Evolutionary conservation across 2,329 filamentous ascomycete species (phyloP).

Genomic region (Sporothrix sp.): DNA sequence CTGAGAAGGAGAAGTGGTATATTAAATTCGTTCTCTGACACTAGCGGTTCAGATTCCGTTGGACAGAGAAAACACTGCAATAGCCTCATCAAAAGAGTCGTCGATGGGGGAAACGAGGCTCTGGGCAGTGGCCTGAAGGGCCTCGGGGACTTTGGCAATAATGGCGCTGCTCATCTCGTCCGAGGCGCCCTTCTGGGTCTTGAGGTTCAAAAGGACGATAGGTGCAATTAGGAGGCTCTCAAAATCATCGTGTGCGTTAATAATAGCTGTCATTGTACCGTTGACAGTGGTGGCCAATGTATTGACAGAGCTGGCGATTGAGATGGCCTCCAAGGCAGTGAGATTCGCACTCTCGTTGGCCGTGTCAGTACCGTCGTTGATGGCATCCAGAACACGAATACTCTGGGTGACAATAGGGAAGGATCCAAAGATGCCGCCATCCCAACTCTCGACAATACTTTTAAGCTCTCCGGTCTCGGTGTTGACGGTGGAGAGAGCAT

Average conservation of each 20-base stretch:
- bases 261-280: constrained; percentile 29
- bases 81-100: constrained; percentile 29
- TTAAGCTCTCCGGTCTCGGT: constrained; percentile 12
- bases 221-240: constrained; percentile 33
- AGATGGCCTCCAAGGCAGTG: constrained; percentile 29
- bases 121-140: constrained; percentile 26
- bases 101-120: constrained; percentile 30
- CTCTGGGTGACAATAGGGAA: constrained; percentile 33
- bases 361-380: constrained; percentile 29
- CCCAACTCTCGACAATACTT: constrained; percentile 28
- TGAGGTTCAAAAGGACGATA: constrained; percentile 33
- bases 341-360: constrained; percentile 31
- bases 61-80: constrained; percentile 19
- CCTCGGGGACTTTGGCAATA: constrained; percentile 31
- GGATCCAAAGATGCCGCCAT: constrained; percentile 29
- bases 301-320: constrained; percentile 29
- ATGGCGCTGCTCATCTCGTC: constrained; percentile 29
- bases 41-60: constrained; percentile 8
- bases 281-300: constrained; percentile 30
- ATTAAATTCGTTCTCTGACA: too few relatives aligned
- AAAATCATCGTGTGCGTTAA: constrained; percentile 34
- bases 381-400: constrained; percentile 29
- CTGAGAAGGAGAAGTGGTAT: too few relatives aligned
- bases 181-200: constrained; percentile 31
- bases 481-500: constrained; percentile 7